Percentiles rank a stretch among this genome's conserved stretches.
phyloP scores from a whole-genome alignment of 805 yeast genomes.

The Myxozyma mucilagina region DNA sequence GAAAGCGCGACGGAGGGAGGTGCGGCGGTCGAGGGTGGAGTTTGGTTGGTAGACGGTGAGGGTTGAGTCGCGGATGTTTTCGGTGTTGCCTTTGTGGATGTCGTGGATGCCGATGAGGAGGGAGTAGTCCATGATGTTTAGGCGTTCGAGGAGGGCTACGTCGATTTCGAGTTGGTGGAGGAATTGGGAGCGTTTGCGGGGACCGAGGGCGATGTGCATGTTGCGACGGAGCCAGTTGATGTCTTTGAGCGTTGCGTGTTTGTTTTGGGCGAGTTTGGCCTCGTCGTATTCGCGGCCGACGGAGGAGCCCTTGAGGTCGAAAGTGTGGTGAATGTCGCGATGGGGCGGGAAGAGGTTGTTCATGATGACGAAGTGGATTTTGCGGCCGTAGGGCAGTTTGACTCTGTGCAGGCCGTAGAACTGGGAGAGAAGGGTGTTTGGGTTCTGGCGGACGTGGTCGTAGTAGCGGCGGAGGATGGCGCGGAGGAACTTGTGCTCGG shows the following conservation, averaged over 20 bases:
- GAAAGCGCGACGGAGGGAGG: constrained; percentile 22
- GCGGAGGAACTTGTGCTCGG: constrained; percentile 85
- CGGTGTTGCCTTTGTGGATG: constrained; percentile 56
- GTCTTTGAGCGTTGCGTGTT: constrained; percentile 65
- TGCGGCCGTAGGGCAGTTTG: constrained; percentile 79
- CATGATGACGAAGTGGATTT: constrained; percentile 93
- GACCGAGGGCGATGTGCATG: constrained; percentile 72
- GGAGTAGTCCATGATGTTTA: constrained; percentile 95
- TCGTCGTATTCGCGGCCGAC: constrained; percentile 54
- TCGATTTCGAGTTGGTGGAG: constrained; percentile 73
- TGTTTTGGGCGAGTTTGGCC: constrained; percentile 33
- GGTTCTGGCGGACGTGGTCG: constrained; percentile 75
- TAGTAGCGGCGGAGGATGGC: constrained; percentile 73
- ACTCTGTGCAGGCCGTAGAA: constrained; percentile 94
- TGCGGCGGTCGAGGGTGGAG: constrained; percentile 26
- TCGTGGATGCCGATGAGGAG: constrained; percentile 86
- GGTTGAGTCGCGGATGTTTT: constrained; percentile 41
- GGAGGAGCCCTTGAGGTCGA: constrained; percentile 91
- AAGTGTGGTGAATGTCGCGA: constrained; percentile 78
- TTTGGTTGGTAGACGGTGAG: constrained; percentile 42
- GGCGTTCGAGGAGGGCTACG: constrained; percentile 64
- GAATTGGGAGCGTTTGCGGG: constrained; percentile 59
- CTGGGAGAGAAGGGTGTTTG: constrained; percentile 88
- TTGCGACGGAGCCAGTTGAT: constrained; percentile 77
- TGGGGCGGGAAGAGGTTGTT: constrained; percentile 95